Evolutionary conservation across 306 rosid species (phyloP), one percentile per base, ranked within the genome.

Genomic region (Medicago lupulina): DNA sequence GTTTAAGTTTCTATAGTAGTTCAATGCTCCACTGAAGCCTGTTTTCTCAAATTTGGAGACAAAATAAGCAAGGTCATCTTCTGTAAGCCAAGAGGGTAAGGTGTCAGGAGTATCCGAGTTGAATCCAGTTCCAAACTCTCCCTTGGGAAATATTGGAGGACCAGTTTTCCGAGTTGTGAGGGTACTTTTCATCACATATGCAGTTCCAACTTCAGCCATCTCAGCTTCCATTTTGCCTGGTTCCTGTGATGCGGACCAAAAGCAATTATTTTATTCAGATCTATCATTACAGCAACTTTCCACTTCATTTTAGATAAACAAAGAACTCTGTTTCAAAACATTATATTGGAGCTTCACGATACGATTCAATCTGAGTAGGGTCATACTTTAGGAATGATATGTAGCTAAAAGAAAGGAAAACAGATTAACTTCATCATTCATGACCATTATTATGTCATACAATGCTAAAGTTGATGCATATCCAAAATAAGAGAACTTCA

Each of bases 1-100:
- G 76, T 85, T 79, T 0, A 85, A 1, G 18, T 68, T 76, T 75
- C 83, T 77, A 12, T 87, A 80, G 80, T 85, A 87, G 87, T 85
- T 87, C 76, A 85, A 57, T 7, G 58, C 76, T 49, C 85, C 88
- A 0, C 84, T 77, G 87, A 87, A 83, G 43, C 91, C 85, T 0
- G 79, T 87, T 69, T 83, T 75, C n/a, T 83, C 79, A 57, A 77
- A 87, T 71, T 80, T 80, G 70, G 75, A 8, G 28, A 78, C 87
- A 71, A 6, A 85, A 61, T 80, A 82, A 25, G 67, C 73, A 53
- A 87, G 73, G 40, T 87, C 87, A 0, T 82, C 87, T 66, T 84
- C 9, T 25, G 85, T 23, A 57, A 87, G 86, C 90, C 88, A 87
- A 67, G 80, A 70, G 4, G 90, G 87, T 15, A 84, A 76, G 4